Percentiles rank a stretch among this genome's conserved stretches.
phyloP scores from a whole-genome alignment of 805 yeast species.

The Cyberlindnera sargentensis region DNA sequence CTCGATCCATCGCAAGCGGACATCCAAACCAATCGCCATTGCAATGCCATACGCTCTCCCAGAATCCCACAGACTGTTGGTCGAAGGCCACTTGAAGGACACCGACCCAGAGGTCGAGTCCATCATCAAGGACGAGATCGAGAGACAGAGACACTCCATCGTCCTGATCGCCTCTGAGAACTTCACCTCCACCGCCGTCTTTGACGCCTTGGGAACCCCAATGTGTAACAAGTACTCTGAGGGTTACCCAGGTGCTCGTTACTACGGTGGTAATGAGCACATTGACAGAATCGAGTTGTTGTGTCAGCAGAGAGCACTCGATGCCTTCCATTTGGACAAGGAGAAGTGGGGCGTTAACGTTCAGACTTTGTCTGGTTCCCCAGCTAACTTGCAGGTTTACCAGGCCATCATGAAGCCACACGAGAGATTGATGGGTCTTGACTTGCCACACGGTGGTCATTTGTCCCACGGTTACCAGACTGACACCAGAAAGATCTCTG shows the following conservation, averaged over 20 bases:
- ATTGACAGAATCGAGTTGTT: slow-evolving; percentile 89
- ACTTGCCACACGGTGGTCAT: slow-evolving; percentile 98
- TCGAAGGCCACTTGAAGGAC: slow-evolving; percentile 49
- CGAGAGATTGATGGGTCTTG: slow-evolving; percentile 97
- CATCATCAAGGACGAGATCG: slow-evolving; percentile 71
- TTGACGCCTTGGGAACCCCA: slow-evolving; percentile 95
- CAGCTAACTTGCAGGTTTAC: slow-evolving; percentile 95
- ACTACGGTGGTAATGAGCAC: slow-evolving; percentile 97
- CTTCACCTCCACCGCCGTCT: slow-evolving; percentile 92
- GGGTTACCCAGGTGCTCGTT: slow-evolving; percentile 98
- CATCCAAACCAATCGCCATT: too few species aligned
- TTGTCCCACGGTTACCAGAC: slow-evolving; percentile 98
- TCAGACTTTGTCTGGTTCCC: slow-evolving; percentile 94
- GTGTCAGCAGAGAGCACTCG: slow-evolving; percentile 92
- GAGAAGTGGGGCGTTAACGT: slow-evolving; percentile 97
- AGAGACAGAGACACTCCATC: slow-evolving; percentile 89
- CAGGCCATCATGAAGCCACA: slow-evolving; percentile 92
- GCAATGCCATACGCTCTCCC: slow-evolving; percentile 57
- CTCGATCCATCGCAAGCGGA: background rate
- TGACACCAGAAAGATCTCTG: slow-evolving; percentile 85
- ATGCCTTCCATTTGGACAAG: slow-evolving; percentile 74
- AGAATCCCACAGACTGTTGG: slow-evolving; percentile 54
- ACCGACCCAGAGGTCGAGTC: slow-evolving; percentile 76
- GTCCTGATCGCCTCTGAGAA: slow-evolving; percentile 95
- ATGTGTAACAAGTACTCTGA: slow-evolving; percentile 98